These are phyloP conservation scores for Cucumis hystrix DNA, from an alignment of 306 rosid genomes.

Conservation along the genomic window DNA sequence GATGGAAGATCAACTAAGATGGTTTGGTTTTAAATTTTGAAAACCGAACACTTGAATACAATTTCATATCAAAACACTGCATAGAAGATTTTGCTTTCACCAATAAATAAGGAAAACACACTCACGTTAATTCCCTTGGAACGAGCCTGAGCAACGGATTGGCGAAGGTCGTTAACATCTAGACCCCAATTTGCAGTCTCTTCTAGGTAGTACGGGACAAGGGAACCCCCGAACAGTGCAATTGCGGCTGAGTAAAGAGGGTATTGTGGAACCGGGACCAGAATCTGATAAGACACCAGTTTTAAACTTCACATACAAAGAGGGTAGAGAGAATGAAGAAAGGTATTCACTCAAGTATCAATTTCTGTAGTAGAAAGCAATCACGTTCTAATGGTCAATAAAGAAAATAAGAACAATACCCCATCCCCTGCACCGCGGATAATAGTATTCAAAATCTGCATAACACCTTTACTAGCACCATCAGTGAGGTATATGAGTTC, in stretches of 20 bases:
- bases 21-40: not conserved
- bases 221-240: constrained; percentile 73
- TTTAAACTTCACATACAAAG: not conserved
- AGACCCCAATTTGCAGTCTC: constrained; percentile 99
- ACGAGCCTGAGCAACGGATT: constrained; percentile 63
- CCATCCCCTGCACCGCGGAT: constrained; percentile 78
- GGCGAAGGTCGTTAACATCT: constrained; percentile 60
- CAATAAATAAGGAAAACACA: constrained; percentile 16
- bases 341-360: not conserved
- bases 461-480: constrained; percentile 98
- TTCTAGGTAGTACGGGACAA: constrained; percentile 97
- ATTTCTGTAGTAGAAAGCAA: not conserved
- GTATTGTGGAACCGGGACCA: constrained; percentile 99
- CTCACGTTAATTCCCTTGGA: constrained; percentile 64
- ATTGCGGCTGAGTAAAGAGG: constrained; percentile 97
- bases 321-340: constrained; percentile 4
- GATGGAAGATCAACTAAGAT: not conserved
- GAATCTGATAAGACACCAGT: constrained; percentile 35
- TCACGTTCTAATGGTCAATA: not conserved
- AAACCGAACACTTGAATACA: not conserved
- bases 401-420: constrained; percentile 33
- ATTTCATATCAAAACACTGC: not conserved
- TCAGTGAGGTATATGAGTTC: constrained; percentile 93
- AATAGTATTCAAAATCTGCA: constrained; percentile 82
- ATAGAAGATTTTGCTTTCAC: not conserved